Evolutionary conservation across 805 yeast genomes (phyloP), one percentile per base, ranked within the genome.

Genomic region (Monosporozyma aerobia): DNA sequence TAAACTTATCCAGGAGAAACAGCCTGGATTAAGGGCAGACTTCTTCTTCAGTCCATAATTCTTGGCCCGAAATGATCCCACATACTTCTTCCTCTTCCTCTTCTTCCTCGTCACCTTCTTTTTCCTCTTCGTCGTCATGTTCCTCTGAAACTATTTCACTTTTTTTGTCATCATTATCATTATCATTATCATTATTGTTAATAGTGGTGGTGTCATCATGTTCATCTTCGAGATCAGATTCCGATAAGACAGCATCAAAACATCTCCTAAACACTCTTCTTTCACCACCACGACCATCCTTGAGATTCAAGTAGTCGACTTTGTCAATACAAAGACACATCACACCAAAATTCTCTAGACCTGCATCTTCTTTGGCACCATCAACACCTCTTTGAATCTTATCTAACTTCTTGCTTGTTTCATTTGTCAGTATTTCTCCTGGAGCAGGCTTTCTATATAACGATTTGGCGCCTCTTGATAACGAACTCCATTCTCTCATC

Each of bases 311-410:
- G 62, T 75, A 77, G 65, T 88, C 96, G 10, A 85, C 95, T 47
- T 76, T 72, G 51, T 87, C 85, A 41, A 83, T 77, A 61, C 86
- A 80, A 71, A 88, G 66, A 41, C 85, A 81, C 30, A 86, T 79
- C 25, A 87, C 79, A 1, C 81, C 81, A 63, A 85, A 87, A 64
- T 86, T 81, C 62, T 80, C 82, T 52, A 77, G 69, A 0, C 84
- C 81, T 29, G 79, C 80, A 32, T 79, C 82, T 49, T 80, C 82
- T 61, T 79, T 77, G 45, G 79, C 76, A 7, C 95, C 95, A 68
- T 88, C 95, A 16, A 88, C 95, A 11, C 95, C 92, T 59, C 95
- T 76, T 48, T 78, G 74, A 47, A 88, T 83, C 50, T 86, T 79
- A 67, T 88, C 95, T 45, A 88, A 68, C 52, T 74, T 65, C 58